Evolutionary conservation across 129 eudicot genomes (phyloP), one percentile per base, ranked within the genome.

Genomic region (Centrapalus pauciflorus): DNA sequence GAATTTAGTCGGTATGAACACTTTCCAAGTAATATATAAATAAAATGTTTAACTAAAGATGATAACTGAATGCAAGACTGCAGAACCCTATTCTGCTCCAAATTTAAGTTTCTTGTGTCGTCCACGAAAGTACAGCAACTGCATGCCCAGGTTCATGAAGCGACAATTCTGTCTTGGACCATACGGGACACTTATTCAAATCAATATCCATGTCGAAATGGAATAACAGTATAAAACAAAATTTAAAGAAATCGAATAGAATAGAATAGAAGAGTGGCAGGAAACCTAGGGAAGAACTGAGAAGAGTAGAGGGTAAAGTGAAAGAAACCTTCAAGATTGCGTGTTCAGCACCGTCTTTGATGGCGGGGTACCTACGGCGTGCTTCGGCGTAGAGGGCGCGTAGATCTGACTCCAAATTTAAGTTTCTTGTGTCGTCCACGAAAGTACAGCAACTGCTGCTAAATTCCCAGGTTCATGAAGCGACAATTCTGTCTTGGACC

Each of bases 301-400:
- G n/a, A n/a, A n/a, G n/a, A n/a, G n/a, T n/a, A n/a, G n/a, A n/a
- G n/a, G n/a, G 21, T n/a, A 5, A 51, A 58, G 55, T 55, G 4
- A 21, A 72, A 72, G 50, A 11, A 41, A 91, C 99, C 99, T 94
- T 94, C 33, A 94, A 23, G 40, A 94, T 94, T 5, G 99, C 99
- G 73, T 94, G 99, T 20, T 94, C 99, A 41, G 99, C 99, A 64
- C 90, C 99, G 79, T 94, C 99, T 77, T 94, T 94, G 29, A 94
- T 81, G 66, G 99, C 88, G 61, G 99, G 99, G 46, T 94, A 84
- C 49, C 93, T 81, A 68, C 99, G 97, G 66, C 99, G 96, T 66
- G 99, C 96, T 79, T 89, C 97, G 30, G 90, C 81, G 50, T 97
- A 94, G 71, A 94, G 97, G 5, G 97, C 87, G 8, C 99, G 85